Evolutionary conservation across 257 asterid species (phyloP), one percentile per base, ranked within the genome.

Genomic region (Plantago elongata): DNA sequence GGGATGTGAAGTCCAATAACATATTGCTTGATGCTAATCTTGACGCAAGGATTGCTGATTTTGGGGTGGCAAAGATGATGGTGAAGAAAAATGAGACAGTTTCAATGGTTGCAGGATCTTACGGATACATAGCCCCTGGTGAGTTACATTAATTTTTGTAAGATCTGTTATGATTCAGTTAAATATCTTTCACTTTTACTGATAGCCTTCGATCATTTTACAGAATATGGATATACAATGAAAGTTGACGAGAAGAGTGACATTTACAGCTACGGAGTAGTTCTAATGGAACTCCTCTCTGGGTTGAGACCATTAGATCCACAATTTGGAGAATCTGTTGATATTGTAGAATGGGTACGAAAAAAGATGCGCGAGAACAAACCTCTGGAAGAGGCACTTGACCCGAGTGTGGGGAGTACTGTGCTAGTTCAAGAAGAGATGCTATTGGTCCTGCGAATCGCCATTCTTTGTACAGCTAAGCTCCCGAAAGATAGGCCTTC

Each of bases 91-190:
- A 81, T 52, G 84, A 84, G 68, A 84, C 91, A n/a, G 84, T 84
- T 45, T 84, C 91, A n/a, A 77, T 77, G 81, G 85, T 85, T 48
- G 94, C 90, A 4, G 94, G 94, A 70, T 83, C 90, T 17, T 85
- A 85, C 45, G 94, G 94, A 52, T 85, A 85, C 64, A 85, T 85
- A 34, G 90, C 94, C 70, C 94, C 94, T 14, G 94, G 94, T 85
- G 50, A 78, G 83, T 70, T 40, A 3, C 11, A 43, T 11, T 40
- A 16, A 9, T 60, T 60, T 12, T 14, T 5, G 0, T 44, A 4
- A 9, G 29, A n/a, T 58, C 29, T 29, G 34, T 9, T 29, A 9
- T 13, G 1, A 58, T 47, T 15, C 52, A n/a, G 8, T 18, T n/a
- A n/a, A 49, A 14, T 38, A 13, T 42, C 9, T 46, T 38, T 17